A percentile compares a stretch with the other conserved stretches of the same genome.
Evolutionary conservation across 1,284 basidiomycete genomes (phyloP).

Genomic region (Ganoderma leucocontextum): DNA sequence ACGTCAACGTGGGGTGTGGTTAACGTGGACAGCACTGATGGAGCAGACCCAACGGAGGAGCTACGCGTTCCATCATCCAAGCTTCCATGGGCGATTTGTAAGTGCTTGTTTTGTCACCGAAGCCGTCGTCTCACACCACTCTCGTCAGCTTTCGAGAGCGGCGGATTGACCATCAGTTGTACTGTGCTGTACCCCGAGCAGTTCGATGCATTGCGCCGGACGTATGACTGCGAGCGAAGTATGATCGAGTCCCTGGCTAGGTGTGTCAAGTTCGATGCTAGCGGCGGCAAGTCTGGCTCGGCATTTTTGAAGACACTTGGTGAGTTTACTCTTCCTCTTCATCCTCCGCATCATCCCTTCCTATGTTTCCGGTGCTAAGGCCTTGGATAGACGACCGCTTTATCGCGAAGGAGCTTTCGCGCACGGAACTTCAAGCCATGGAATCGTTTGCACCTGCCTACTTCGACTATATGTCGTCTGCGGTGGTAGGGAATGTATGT

Average conservation of each 20-base stretch:
- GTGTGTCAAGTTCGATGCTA: conserved; percentile 96
- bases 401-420: conserved; percentile 96
- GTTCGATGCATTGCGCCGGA: conserved; percentile 93
- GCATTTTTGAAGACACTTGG: conserved; percentile 96
- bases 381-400: conserved; percentile 87
- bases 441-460: conserved; percentile 98
- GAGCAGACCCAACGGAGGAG: conserved; percentile 78
- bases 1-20: conserved; percentile 90
- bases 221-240: conserved; percentile 92
- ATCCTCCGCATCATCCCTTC: no score
- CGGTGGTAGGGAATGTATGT: conserved; percentile 79
- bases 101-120: conserved; percentile 39
- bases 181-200: conserved; percentile 97
- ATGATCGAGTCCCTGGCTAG: conserved; percentile 94
- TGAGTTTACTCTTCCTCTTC: conserved; percentile 43
- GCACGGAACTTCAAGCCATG: conserved; percentile 93
- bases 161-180: conserved; percentile 93
- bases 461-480: conserved; percentile 96
- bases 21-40: conserved; percentile 72
- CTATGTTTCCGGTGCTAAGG: conserved; percentile 14
- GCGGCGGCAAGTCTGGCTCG: conserved; percentile 96
- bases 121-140: conserved; percentile 23
- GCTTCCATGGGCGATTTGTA: conserved; percentile 82
- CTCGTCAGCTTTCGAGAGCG: conserved; percentile 83
- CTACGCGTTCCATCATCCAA: conserved; percentile 79